phyloP scores from a whole-genome alignment of 768 basidiomycete species.

The Hericium alpestre region DNA sequence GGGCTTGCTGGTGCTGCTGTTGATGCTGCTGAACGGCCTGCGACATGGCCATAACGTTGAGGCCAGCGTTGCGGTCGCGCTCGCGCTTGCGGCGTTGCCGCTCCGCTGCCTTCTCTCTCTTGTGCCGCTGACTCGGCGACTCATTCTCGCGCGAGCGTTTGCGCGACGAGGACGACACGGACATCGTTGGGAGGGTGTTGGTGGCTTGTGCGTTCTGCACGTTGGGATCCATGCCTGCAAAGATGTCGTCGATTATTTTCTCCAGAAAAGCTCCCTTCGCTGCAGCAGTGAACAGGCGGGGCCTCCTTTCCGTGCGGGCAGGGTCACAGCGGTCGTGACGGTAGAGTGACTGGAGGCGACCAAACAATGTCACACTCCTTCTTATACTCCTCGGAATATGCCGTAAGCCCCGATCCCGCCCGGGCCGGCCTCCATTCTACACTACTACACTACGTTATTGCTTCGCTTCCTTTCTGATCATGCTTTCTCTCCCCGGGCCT shows the following conservation, averaged over 20 bases:
- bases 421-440: background rate
- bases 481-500: conserved; percentile 77
- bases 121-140: conserved; percentile 59
- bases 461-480: conserved; percentile 32
- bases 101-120: conserved; percentile 82
- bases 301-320: conserved; percentile 12
- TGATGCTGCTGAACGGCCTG: conserved; percentile 18
- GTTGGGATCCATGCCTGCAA: conserved; percentile 7
- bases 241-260: too few species aligned
- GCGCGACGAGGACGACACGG: conserved; percentile 21
- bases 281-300: background rate
- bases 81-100: conserved; percentile 77
- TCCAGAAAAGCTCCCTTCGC: background rate
- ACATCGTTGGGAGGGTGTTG: conserved; percentile 8
- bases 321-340: conserved; percentile 25
- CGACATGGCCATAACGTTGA: conserved; percentile 15
- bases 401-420: background rate
- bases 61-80: conserved; percentile 38
- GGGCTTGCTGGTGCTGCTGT: conserved; percentile 14
- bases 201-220: conserved; percentile 13
- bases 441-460: background rate
- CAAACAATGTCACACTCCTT: conserved; percentile 18
- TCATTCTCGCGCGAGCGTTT: conserved; percentile 66
- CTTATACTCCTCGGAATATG: conserved; percentile 12
- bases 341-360: conserved; percentile 17